phyloP scores from a whole-genome alignment of 768 basidiomycete genomes.

The Naganishia onofrii region DNA sequence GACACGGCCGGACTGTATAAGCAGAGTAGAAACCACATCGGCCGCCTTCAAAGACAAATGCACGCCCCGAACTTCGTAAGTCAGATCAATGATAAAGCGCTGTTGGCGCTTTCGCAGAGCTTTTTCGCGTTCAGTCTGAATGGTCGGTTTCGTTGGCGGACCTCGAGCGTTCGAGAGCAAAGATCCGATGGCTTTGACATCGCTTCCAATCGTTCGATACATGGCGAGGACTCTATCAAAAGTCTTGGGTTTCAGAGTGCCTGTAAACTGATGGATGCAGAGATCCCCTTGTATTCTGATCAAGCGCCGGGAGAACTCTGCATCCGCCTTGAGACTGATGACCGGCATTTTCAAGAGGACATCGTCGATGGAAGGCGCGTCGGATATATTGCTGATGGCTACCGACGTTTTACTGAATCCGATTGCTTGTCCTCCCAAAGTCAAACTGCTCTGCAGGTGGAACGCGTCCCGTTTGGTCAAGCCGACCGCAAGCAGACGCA shows the following conservation, averaged over 20 bases:
- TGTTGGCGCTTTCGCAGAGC: not conserved
- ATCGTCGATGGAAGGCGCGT: constrained; percentile 16
- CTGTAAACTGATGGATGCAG: constrained; percentile 38
- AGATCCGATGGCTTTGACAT: constrained; percentile 31
- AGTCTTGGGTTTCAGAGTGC: constrained; percentile 45
- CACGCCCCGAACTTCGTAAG: constrained; percentile 23
- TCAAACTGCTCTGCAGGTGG: constrained; percentile 11
- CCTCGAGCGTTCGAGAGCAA: constrained; percentile 21
- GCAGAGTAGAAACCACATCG: constrained; percentile 36
- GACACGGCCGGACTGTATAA: constrained; percentile 18
- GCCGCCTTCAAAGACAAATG: constrained; percentile 38
- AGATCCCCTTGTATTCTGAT: constrained; percentile 21
- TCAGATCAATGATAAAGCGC: not conserved
- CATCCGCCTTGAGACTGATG: constrained; percentile 19
- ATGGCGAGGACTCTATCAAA: constrained; percentile 46
- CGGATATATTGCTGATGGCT: constrained; percentile 3
- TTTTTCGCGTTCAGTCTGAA: not conserved
- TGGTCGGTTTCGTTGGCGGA: not conserved
- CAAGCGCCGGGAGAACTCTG: not conserved
- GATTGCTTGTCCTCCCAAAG: constrained; percentile 23
- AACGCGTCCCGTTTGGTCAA: not conserved
- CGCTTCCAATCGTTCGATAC: constrained; percentile 41
- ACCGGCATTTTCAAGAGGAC: constrained; percentile 24
- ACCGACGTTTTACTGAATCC: constrained; percentile 25
- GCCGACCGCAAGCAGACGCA: constrained; percentile 1